Conservation (phyloP, 208 protist species). For the Giardia duodenalis region DNA sequence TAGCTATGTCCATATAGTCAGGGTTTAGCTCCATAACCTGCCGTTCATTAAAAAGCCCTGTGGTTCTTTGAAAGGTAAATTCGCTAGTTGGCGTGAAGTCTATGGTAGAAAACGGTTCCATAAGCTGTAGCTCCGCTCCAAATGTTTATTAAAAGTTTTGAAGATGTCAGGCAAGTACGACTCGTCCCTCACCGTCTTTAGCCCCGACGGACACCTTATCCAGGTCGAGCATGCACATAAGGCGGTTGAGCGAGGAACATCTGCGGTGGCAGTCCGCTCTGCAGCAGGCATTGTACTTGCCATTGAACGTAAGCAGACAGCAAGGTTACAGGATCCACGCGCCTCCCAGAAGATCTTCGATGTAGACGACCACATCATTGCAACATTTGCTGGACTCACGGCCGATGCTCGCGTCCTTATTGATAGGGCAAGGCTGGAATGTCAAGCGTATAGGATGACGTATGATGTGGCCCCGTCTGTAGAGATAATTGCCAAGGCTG, state of each 20-base stretch:
- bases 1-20: neutral
- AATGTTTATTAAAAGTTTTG: no score
- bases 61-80: neutral
- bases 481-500: neutral
- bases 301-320: conserved; percentile 37
- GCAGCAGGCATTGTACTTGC: conserved; percentile 23
- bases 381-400: conserved; percentile 38
- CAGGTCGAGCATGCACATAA: conserved; percentile 43
- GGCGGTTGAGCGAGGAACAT: conserved; percentile 39
- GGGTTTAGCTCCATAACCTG: neutral
- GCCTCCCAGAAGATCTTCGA: conserved; percentile 32
- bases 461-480: neutral
- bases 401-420: conserved; percentile 37
- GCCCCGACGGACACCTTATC: conserved; percentile 39
- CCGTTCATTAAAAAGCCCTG: neutral
- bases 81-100: neutral
- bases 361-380: conserved; percentile 33
- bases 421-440: neutral
- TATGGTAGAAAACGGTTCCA: neutral
- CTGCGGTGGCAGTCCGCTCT: conserved; percentile 20
- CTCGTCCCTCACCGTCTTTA: conserved; percentile 39
- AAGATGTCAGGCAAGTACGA: conserved; percentile 35
- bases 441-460: neutral
- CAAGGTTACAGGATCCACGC: conserved; percentile 36
- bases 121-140: no score